Percentiles rank a stretch among this genome's conserved stretches.
Evolutionary conservation across 768 basidiomycete species (phyloP).

Genomic region (Phanerochaete sordida): DNA sequence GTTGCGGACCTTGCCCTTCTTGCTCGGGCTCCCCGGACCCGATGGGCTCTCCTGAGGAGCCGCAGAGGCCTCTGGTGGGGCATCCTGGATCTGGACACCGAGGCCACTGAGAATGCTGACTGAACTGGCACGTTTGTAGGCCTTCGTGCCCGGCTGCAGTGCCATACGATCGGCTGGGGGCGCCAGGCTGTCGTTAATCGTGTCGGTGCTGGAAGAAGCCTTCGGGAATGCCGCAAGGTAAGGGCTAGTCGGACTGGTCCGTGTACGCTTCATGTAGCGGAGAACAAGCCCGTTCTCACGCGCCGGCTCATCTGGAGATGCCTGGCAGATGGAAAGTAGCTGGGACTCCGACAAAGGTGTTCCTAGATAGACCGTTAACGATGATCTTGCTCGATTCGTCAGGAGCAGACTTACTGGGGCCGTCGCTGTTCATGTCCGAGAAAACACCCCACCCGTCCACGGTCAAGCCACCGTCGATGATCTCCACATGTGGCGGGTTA

Average conservation of each 20-base stretch:
- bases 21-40: conserved; percentile 16
- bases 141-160: conserved; percentile 28
- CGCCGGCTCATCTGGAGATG: conserved; percentile 70
- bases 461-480: conserved; percentile 69
- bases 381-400: background rate
- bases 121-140: conserved; percentile 88
- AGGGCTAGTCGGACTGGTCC: conserved; percentile 28
- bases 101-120: conserved; percentile 93
- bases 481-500: conserved; percentile 56
- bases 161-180: conserved; percentile 1
- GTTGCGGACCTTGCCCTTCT: conserved; percentile 76
- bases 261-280: conserved; percentile 50
- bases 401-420: conserved; percentile 40
- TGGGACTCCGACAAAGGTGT: conserved; percentile 79
- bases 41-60: conserved; percentile 29
- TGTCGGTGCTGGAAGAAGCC: conserved; percentile 6
- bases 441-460: conserved; percentile 92
- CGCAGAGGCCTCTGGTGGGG: conserved; percentile 52
- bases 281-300: conserved; percentile 79
- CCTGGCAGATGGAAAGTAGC: conserved; percentile 79
- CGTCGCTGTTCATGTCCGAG: conserved; percentile 53
- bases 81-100: conserved; percentile 80
- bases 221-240: conserved; percentile 18
- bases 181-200: conserved; percentile 12
- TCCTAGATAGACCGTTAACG: conserved; percentile 37